Base-by-base conservation (phyloP, 768 basidiomycete genomes). In the Candolleomyces efflorescens region DNA sequence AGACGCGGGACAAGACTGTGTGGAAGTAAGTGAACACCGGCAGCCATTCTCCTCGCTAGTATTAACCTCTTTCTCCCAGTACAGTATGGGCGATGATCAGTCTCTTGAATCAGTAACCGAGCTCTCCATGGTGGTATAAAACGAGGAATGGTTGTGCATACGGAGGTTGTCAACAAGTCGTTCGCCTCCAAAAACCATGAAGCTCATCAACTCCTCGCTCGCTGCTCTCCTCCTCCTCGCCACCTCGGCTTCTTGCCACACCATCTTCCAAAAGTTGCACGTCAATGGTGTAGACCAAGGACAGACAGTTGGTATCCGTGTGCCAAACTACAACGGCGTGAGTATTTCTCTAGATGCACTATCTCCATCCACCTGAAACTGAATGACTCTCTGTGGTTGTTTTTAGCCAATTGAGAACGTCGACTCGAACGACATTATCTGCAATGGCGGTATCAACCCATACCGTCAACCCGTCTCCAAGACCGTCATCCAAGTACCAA, bases 401-500 rank as follows among this genome's bases (percentile, higher is more conserved):
- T 32, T 32, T 5, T 5, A 32, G 32, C 32, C 32, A 7, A 32
- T 32, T 32, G 32, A 32, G 32, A 32, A 32, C 32, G 81, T 84
- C 17, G 81, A 75, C 6, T 81, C 80, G 0, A 81, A 81, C 67
- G 78, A 78, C 62, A 53, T 78, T 39, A 84, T 83, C 56, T 84
- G 83, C 74, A 84, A 84, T 52, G 81, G 82, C 24, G 82, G 81
- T 13, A 80, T 81, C 62, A 83, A 82, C 65, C 81, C 80, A 4
- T 81, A 80, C 66, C 74, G 75, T 49, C 69, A 72, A 56, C 81
- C 80, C 12, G 65, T 82, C 15, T 81, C 79, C 5, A 67, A 66
- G 23, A 69, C 68, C 0, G 65, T 81, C 36, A 80, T 84, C 63
- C 68, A 71, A 13, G 79, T 81, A 10, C 70, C 82, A 0, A 83